Evolutionary conservation across 2,329 filamentous ascomycete species (phyloP).

Genomic region (Phaeophleospora eucalypticola): DNA sequence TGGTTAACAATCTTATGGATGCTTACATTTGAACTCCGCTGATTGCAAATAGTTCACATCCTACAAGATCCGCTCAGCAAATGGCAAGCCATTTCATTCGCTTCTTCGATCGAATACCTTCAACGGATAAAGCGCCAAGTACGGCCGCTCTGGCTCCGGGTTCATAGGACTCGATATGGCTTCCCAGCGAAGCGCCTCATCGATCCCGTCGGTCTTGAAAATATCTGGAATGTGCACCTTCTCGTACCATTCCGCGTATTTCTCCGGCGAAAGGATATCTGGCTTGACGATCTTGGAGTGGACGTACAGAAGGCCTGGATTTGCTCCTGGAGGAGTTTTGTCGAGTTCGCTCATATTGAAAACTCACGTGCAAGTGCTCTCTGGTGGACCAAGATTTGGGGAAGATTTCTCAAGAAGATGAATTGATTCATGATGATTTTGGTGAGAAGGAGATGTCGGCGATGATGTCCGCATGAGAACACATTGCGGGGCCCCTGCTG

Average conservation of each 20-base stretch:
- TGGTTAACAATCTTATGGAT: background rate
- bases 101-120: background rate
- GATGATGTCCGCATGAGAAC: no score
- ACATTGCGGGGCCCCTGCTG: no score
- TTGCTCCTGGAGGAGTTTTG: slow-evolving; percentile 5
- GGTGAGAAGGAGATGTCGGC: no score
- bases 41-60: slow-evolving; percentile 12
- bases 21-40: slow-evolving; percentile 12
- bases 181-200: slow-evolving; percentile 12
- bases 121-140: slow-evolving; percentile 15
- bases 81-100: no score
- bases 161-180: slow-evolving; percentile 1
- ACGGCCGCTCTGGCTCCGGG: slow-evolving; percentile 9
- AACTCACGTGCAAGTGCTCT: no score
- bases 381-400: no score
- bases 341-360: slow-evolving; percentile 3
- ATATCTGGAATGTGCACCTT: slow-evolving; percentile 16
- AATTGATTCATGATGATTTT: no score
- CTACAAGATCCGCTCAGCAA: no score
- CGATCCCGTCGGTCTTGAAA: slow-evolving; percentile 13
- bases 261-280: slow-evolving; percentile 6
- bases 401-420: no score
- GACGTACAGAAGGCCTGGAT: slow-evolving; percentile 15
- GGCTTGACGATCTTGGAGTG: slow-evolving; percentile 12
- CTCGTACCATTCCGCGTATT: slow-evolving; percentile 17